Conservation (phyloP, 2,329 filamentous ascomycete species). For the Fusarium redolens region DNA sequence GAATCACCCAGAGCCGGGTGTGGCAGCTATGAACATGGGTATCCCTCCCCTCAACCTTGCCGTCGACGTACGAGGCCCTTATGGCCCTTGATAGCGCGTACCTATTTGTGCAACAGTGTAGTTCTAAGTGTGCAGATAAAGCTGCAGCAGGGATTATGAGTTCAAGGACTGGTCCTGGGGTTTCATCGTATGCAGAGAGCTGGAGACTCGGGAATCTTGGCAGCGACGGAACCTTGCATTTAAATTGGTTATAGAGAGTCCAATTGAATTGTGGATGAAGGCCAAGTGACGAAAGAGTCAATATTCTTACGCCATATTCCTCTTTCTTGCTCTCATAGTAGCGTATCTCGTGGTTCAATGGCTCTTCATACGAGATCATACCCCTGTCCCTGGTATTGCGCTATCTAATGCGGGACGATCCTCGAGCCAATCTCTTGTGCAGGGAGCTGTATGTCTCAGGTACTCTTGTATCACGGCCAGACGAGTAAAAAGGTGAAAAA, state of each 20-base stretch:
- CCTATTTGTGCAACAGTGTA: not conserved
- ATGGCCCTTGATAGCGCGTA: not conserved
- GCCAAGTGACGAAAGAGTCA: not conserved
- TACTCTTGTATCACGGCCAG: not conserved
- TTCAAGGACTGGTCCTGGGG: slow-evolving; percentile 4
- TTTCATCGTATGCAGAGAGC: slow-evolving; percentile 10
- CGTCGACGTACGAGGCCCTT: slow-evolving; percentile 5
- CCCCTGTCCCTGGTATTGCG: not conserved
- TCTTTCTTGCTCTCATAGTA: not conserved
- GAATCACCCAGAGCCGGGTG: not conserved
- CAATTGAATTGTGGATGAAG: not conserved
- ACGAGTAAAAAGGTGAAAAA: not conserved
- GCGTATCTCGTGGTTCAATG: not conserved
- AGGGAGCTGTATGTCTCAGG: slow-evolving; percentile 7
- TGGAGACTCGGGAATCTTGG: slow-evolving; percentile 6
- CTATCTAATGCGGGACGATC: slow-evolving; percentile 7
- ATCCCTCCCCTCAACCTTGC: slow-evolving; percentile 8
- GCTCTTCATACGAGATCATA: not conserved
- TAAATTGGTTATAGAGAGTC: not conserved
- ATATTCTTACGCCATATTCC: not conserved
- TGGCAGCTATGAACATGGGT: not conserved
- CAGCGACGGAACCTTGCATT: not conserved
- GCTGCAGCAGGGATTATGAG: not conserved
- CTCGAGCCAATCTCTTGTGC: slow-evolving; percentile 8
- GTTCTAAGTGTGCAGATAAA: not conserved